A percentile compares a stretch with the other conserved stretches of the same genome.
Conservation (phyloP, 2,329 filamentous ascomycete genomes). For the Knoxdaviesia capensis region DNA sequence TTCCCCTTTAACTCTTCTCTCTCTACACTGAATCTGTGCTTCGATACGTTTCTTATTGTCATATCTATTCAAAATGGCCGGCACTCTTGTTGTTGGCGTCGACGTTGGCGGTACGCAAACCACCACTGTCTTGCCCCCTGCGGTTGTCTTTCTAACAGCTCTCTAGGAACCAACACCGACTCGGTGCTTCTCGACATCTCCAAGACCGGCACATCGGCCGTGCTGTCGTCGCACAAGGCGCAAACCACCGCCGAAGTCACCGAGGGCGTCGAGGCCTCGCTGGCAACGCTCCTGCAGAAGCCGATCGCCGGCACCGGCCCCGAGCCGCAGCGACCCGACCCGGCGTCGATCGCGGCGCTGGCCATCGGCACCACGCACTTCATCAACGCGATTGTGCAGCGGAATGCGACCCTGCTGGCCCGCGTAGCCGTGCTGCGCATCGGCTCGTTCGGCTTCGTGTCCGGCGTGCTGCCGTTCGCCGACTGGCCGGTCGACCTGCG, state of each 20-base stretch:
- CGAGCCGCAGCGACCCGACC: conserved; percentile 3
- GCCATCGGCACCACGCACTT: conserved; percentile 38
- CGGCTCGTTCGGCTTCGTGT: conserved; percentile 27
- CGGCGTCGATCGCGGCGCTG: conserved; percentile 21
- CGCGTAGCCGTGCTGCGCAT: conserved; percentile 33
- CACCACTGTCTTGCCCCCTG: no score
- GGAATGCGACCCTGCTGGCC: conserved; percentile 24
- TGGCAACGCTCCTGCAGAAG: no score
- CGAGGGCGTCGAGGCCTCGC: conserved; percentile 17
- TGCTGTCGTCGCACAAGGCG: conserved; percentile 19
- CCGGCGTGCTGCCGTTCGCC: conserved; percentile 26
- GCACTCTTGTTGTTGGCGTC: conserved; percentile 15
- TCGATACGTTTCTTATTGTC: conserved; percentile 1
- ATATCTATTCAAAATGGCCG: conserved; percentile 2
- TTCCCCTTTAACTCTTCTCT: neutral
- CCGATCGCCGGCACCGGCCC: neutral
- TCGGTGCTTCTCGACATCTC: conserved; percentile 26
- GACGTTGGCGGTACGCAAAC: conserved; percentile 15
- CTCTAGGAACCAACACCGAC: conserved; percentile 28
- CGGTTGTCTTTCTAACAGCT: no score
- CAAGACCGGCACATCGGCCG: conserved; percentile 6
- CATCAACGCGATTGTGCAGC: conserved; percentile 35
- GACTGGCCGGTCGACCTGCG: conserved; percentile 32
- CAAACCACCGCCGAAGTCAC: conserved; percentile 27
- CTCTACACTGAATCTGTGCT: neutral